These are phyloP conservation scores for Xylaria sp. DNA, from an alignment of 2,329 filamentous ascomycete genomes.

Conservation along the genomic window DNA sequence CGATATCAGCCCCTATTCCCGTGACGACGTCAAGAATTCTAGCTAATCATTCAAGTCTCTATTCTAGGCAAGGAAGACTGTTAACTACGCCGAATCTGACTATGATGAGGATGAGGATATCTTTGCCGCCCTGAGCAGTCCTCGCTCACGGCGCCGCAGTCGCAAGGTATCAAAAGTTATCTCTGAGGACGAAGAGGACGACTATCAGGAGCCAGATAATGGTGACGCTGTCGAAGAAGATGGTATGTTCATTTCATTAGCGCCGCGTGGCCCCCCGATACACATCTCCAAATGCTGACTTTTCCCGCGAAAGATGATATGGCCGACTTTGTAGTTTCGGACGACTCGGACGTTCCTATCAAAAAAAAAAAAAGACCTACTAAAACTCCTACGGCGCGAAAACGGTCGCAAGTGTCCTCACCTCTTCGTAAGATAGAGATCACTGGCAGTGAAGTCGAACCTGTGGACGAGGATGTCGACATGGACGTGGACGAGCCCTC, in stretches of 20 bases:
- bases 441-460: constrained; percentile 44
- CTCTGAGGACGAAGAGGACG: constrained; percentile 62
- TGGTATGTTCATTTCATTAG: constrained; percentile 37
- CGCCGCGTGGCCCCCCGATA: not conserved
- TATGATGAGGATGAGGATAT: constrained; percentile 73
- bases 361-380: constrained; percentile 72
- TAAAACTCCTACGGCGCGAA: constrained; percentile 51
- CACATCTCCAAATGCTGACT: not conserved
- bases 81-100: constrained; percentile 82
- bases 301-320: constrained; percentile 52
- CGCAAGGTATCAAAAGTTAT: constrained; percentile 55
- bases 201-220: constrained; percentile 57
- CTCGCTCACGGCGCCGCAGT: constrained; percentile 37
- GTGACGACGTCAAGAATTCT: not conserved
- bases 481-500: constrained; percentile 40
- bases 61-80: constrained; percentile 46
- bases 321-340: constrained; percentile 81
- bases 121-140: constrained; percentile 44
- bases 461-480: constrained; percentile 39
- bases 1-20: not conserved
- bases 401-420: constrained; percentile 54
- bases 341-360: constrained; percentile 71
- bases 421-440: constrained; percentile 35
- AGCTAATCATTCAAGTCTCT: not conserved
- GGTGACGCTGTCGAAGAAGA: constrained; percentile 60